Conservation (phyloP, 345 rosid species). For the Hibiscus trionum region DNA sequence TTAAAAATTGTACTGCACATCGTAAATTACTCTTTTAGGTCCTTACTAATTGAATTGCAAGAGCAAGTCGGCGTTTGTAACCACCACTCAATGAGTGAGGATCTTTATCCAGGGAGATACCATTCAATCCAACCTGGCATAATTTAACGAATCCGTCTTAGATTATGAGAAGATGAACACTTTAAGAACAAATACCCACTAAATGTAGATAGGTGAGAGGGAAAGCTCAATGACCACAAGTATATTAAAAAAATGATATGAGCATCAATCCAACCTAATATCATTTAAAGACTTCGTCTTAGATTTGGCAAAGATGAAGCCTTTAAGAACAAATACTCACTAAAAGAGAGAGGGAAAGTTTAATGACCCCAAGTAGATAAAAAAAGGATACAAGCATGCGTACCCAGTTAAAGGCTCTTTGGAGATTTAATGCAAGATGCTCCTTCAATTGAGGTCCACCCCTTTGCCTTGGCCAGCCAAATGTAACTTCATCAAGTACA, state of each 20-base stretch:
- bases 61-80: slow-evolving; percentile 86
- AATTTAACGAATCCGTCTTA: slow-evolving; percentile 10
- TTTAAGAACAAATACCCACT: not conserved
- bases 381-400: not conserved
- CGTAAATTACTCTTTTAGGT: slow-evolving; percentile 6
- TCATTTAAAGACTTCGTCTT: slow-evolving; percentile 8
- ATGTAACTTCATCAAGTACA: slow-evolving; percentile 72
- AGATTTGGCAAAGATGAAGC: not conserved
- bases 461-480: slow-evolving; percentile 93
- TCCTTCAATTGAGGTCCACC: slow-evolving; percentile 52
- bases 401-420: slow-evolving; percentile 88
- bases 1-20: not conserved
- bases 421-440: slow-evolving; percentile 60
- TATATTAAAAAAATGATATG: slow-evolving; percentile 3
- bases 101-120: slow-evolving; percentile 72
- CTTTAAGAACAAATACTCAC: not conserved
- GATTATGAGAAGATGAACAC: not conserved
- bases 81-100: slow-evolving; percentile 91
- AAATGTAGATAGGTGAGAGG: not conserved
- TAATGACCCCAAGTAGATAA: not conserved
- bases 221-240: not conserved
- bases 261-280: slow-evolving; percentile 68
- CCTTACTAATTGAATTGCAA: slow-evolving; percentile 83
- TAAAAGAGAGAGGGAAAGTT: not conserved
- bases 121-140: slow-evolving; percentile 76